Conservation (phyloP, 495 filamentous ascomycete genomes). For the Penicillium nucicola region DNA sequence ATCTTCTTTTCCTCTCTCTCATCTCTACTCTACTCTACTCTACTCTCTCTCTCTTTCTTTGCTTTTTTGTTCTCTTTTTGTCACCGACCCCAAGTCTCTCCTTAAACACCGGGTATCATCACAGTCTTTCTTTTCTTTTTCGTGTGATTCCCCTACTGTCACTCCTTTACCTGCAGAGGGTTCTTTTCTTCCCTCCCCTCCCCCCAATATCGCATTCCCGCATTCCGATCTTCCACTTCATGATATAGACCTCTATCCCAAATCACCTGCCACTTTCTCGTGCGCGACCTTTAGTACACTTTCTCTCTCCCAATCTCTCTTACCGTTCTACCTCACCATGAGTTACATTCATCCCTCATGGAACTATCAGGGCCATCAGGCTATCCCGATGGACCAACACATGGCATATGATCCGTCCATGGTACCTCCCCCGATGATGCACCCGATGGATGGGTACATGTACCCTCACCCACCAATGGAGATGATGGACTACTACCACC, state of each 20-base stretch:
- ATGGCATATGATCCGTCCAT: slow-evolving; percentile 40
- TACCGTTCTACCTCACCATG: slow-evolving; percentile 26
- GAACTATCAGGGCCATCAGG: slow-evolving; percentile 35
- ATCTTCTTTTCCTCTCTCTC: slow-evolving; percentile 13
- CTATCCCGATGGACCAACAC: slow-evolving; percentile 39
- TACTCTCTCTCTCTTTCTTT: slow-evolving; percentile 14
- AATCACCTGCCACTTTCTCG: slow-evolving; percentile 7
- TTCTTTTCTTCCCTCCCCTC: slow-evolving; percentile 7
- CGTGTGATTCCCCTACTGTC: slow-evolving; percentile 1
- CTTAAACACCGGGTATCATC: slow-evolving; percentile 16
- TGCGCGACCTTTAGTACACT: slow-evolving; percentile 6
- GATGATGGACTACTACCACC: slow-evolving; percentile 47
- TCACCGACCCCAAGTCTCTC: slow-evolving; percentile 18
- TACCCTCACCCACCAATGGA: slow-evolving; percentile 43
- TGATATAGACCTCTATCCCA: slow-evolving; percentile 19
- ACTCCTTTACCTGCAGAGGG: slow-evolving; percentile 13
- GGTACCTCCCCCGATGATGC: slow-evolving; percentile 42
- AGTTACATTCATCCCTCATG: slow-evolving; percentile 47
- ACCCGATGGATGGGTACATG: slow-evolving; percentile 43
- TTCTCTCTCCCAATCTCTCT: background rate
- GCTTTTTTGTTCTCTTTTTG: slow-evolving; percentile 14
- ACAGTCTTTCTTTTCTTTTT: slow-evolving; percentile 17
- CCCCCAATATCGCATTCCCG: slow-evolving; percentile 7
- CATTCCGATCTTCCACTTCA: slow-evolving; percentile 15
- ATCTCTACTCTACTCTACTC: no score